Percentiles rank a stretch among this genome's conserved stretches.
Evolutionary conservation across 2,329 filamentous ascomycete species (phyloP).

Genomic region (Tricladium varicosporioides): DNA sequence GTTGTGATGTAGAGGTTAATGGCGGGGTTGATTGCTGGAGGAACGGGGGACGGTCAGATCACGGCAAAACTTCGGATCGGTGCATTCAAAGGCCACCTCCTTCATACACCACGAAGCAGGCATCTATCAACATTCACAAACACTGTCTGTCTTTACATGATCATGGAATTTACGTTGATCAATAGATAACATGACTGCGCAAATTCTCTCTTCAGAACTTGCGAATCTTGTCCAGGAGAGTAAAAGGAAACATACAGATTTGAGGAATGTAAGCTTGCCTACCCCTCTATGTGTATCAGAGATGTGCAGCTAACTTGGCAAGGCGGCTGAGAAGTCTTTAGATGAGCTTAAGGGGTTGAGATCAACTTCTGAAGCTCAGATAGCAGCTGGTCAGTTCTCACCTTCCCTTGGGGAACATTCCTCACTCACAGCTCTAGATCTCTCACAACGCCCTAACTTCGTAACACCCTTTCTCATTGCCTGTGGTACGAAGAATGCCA

Average conservation of each 20-base stretch:
- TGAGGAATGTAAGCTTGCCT: conserved; percentile 65
- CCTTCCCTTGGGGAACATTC: conserved; percentile 1
- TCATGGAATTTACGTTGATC: conserved; percentile 22
- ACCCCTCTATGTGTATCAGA: conserved; percentile 4
- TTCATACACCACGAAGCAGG: neutral
- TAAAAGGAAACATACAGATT: conserved; percentile 88
- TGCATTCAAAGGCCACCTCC: conserved; percentile 15
- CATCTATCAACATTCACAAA: conserved; percentile 2
- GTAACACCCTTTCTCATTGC: conserved; percentile 93
- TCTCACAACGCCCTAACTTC: conserved; percentile 78
- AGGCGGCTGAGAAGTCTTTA: conserved; percentile 92
- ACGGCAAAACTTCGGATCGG: conserved; percentile 17
- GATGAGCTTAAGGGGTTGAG: conserved; percentile 80
- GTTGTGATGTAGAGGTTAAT: neutral
- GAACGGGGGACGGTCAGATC: conserved; percentile 13
- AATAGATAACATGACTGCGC: conserved; percentile 69
- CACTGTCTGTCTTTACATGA: conserved; percentile 5
- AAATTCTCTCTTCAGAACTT: conserved; percentile 85
- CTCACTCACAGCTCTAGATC: conserved; percentile 53
- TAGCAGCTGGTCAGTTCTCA: conserved; percentile 36
- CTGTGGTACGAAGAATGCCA: conserved; percentile 85
- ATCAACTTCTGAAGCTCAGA: conserved; percentile 65
- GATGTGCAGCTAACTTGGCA: conserved; percentile 21
- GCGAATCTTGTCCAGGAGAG: conserved; percentile 91
- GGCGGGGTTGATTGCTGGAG: conserved; percentile 1